phyloP scores from a whole-genome alignment of 345 rosid species.

The Stellera chamaejasme region DNA sequence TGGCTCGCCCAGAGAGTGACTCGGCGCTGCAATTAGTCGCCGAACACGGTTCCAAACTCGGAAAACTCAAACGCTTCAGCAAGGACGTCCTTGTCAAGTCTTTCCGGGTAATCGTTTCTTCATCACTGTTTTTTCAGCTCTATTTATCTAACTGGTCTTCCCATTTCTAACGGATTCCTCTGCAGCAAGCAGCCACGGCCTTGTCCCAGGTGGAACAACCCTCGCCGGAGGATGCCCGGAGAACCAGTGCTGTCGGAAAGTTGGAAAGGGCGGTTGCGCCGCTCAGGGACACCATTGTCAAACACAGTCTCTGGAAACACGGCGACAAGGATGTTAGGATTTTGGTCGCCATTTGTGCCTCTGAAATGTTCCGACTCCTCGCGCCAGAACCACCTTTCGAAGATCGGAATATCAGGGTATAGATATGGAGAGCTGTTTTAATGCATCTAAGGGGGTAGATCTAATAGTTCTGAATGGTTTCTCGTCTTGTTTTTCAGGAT shows the following conservation, averaged over 20 bases:
- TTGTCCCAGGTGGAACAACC: constrained; percentile 69
- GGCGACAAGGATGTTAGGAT: constrained; percentile 69
- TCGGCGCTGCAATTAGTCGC: constrained; percentile 38
- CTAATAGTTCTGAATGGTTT: background rate
- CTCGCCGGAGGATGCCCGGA: constrained; percentile 22
- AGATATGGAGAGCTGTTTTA: background rate
- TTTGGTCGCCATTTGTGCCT: constrained; percentile 60
- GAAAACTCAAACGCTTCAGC: constrained; percentile 45
- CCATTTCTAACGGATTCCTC: background rate
- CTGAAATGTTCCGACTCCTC: constrained; percentile 63
- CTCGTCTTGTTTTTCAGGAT: constrained; percentile 38
- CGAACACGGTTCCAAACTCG: constrained; percentile 49
- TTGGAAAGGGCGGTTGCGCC: constrained; percentile 39
- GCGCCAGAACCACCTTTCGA: constrained; percentile 86
- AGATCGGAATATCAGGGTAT: constrained; percentile 63
- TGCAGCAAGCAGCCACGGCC: constrained; percentile 61
- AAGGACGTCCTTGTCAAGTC: constrained; percentile 61
- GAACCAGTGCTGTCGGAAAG: constrained; percentile 24
- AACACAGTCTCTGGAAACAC: constrained; percentile 51
- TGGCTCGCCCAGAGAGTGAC: constrained; percentile 37
- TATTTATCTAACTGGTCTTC: background rate
- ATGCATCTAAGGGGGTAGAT: too few relatives aligned
- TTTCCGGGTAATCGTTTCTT: constrained; percentile 40
- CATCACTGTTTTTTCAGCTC: background rate
- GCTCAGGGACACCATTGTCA: constrained; percentile 45